These are phyloP conservation scores for Deuterostichococcus epilithicus DNA, from an alignment of 139 green algal species.

Conservation along the genomic window DNA sequence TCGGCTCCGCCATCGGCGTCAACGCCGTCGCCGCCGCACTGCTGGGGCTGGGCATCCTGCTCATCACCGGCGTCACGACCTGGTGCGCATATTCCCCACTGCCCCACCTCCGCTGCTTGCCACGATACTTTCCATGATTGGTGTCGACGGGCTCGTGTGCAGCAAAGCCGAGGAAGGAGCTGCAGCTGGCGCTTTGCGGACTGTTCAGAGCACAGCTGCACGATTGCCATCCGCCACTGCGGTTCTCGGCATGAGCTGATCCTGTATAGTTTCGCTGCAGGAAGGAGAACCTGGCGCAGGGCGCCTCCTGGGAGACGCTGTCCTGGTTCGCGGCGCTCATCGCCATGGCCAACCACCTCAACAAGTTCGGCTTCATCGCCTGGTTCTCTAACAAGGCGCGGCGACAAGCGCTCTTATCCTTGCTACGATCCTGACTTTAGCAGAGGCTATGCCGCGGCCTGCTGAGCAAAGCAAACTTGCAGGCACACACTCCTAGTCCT, in stretches of 20 bases:
- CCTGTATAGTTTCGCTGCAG: constrained; percentile 10
- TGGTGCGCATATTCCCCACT: neutral
- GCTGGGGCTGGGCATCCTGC: constrained; percentile 89
- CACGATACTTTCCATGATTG: too few species aligned
- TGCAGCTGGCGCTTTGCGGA: too few species aligned
- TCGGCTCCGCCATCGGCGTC: constrained; percentile 80
- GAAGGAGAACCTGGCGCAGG: constrained; percentile 69
- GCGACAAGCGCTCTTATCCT: neutral
- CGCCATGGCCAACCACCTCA: constrained; percentile 96
- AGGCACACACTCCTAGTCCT: too few species aligned
- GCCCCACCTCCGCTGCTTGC: neutral
- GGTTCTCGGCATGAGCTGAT: too few species aligned
- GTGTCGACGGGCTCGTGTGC: too few species aligned
- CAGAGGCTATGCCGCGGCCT: too few species aligned
- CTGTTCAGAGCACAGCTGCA: too few species aligned
- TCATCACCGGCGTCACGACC: constrained; percentile 79
- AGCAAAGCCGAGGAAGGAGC: too few species aligned
- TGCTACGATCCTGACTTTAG: too few species aligned
- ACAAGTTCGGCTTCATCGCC: constrained; percentile 97
- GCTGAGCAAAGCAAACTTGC: too few species aligned
- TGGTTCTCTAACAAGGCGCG: constrained; percentile 86
- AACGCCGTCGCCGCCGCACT: constrained; percentile 94
- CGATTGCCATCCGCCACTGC: too few species aligned
- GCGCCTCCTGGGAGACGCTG: constrained; percentile 92
- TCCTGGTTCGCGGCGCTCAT: constrained; percentile 99